These are phyloP conservation scores for Vigna unguiculata DNA, from an alignment of 306 rosid species.

Conservation along the genomic window DNA sequence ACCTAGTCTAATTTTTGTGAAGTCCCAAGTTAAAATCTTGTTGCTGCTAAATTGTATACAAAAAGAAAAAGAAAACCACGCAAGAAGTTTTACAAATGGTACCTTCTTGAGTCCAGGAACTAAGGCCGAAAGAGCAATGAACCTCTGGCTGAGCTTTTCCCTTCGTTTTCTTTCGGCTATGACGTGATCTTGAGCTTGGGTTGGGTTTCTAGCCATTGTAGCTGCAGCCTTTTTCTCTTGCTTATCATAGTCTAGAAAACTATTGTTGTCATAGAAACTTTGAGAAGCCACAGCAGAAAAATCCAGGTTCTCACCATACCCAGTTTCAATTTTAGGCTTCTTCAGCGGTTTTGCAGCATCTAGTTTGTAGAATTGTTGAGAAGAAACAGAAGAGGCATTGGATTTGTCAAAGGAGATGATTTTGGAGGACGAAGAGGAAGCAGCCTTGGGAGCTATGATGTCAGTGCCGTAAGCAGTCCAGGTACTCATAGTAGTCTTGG, in stretches of 20 bases:
- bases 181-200: slow-evolving; percentile 77
- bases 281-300: slow-evolving; percentile 45
- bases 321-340: slow-evolving; percentile 54
- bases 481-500: slow-evolving; percentile 32
- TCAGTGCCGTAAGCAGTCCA: slow-evolving; percentile 51
- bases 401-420: slow-evolving; percentile 65
- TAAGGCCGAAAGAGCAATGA: slow-evolving; percentile 80
- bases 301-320: slow-evolving; percentile 40
- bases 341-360: slow-evolving; percentile 2
- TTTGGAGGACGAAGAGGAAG: slow-evolving; percentile 62
- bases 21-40: not conserved
- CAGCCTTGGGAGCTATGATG: slow-evolving; percentile 39
- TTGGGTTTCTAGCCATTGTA: slow-evolving; percentile 1
- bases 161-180: slow-evolving; percentile 84
- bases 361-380: slow-evolving; percentile 43
- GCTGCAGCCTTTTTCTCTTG: slow-evolving; percentile 41
- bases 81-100: not conserved
- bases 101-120: slow-evolving; percentile 95
- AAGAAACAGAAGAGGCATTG: slow-evolving; percentile 40
- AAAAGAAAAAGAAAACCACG: not conserved
- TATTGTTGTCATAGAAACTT: slow-evolving; percentile 36
- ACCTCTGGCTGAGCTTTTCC: slow-evolving; percentile 89
- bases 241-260: slow-evolving; percentile 28
- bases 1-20: not conserved
- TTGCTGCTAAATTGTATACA: not conserved